Conservation (phyloP, 805 yeast species). For the Candida easanensis region DNA sequence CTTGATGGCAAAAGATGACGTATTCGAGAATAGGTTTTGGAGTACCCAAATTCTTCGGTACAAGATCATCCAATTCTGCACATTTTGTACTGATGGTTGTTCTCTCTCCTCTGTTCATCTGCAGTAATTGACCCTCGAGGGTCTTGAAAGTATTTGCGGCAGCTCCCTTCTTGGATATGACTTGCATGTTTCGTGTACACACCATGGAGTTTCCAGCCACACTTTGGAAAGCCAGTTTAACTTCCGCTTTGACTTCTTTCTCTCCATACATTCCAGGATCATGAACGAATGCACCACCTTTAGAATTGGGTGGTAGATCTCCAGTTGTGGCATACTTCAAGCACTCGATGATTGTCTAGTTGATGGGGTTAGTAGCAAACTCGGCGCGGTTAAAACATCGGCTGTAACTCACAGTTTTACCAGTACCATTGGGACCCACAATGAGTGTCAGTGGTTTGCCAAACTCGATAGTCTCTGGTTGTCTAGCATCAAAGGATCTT, state of each 20-base stretch:
- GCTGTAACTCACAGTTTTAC: conserved; percentile 67
- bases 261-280: conserved; percentile 84
- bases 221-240: conserved; percentile 79
- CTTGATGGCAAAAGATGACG: conserved; percentile 97
- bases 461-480: conserved; percentile 82
- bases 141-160: conserved; percentile 74
- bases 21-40: conserved; percentile 84
- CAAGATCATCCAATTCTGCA: conserved; percentile 76
- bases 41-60: conserved; percentile 84
- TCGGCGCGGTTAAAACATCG: too few species aligned
- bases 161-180: conserved; percentile 54
- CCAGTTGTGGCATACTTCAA: conserved; percentile 93
- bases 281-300: conserved; percentile 93
- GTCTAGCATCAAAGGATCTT: conserved; percentile 85
- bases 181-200: conserved; percentile 80
- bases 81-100: conserved; percentile 77
- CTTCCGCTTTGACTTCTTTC: conserved; percentile 81
- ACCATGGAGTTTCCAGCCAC: conserved; percentile 77
- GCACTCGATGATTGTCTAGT: conserved; percentile 83
- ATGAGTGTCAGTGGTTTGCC: conserved; percentile 88
- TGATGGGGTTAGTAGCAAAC: not conserved
- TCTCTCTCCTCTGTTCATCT: conserved; percentile 62
- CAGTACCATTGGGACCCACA: conserved; percentile 95
- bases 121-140: conserved; percentile 81
- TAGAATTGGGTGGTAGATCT: conserved; percentile 90